These are phyloP conservation scores for Metschnikowia colocasiae DNA, from an alignment of 805 yeast species.

Conservation along the genomic window DNA sequence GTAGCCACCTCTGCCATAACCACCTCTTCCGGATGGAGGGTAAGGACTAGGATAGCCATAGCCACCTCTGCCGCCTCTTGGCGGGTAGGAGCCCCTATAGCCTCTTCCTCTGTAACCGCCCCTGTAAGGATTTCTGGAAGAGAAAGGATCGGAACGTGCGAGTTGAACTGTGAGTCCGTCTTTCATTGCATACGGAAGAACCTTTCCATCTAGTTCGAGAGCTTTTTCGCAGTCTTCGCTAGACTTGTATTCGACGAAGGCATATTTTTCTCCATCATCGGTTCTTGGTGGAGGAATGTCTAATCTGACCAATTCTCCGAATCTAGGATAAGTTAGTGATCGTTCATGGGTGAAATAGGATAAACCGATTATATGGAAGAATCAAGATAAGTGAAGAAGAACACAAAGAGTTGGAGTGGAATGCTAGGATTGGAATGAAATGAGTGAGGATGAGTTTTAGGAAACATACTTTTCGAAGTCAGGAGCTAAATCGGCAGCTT, in stretches of 20 bases:
- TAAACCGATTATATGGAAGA: not conserved
- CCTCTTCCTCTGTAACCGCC: constrained; percentile 20
- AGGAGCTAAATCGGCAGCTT: constrained; percentile 57
- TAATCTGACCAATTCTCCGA: constrained; percentile 54
- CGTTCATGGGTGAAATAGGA: constrained; percentile 4
- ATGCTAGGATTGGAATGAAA: constrained; percentile 2
- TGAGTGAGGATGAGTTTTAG: constrained; percentile 3
- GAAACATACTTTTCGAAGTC: constrained; percentile 57
- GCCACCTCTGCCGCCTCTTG: constrained; percentile 21
- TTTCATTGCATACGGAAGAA: constrained; percentile 38
- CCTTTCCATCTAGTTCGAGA: constrained; percentile 44
- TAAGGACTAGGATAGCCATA: constrained; percentile 21
- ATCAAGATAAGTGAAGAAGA: not conserved
- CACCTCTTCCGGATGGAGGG: constrained; percentile 13
- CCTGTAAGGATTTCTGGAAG: constrained; percentile 30
- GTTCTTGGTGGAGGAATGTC: constrained; percentile 62
- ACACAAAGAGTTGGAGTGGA: constrained; percentile 2
- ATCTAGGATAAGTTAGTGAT: constrained; percentile 31
- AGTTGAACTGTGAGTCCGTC: constrained; percentile 49
- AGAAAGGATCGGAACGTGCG: constrained; percentile 54
- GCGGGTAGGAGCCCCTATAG: constrained; percentile 13
- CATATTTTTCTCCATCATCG: constrained; percentile 57
- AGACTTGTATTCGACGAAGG: constrained; percentile 57
- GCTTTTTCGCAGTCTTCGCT: constrained; percentile 54
- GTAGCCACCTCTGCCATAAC: constrained; percentile 22